Percentiles rank a stretch among this genome's conserved stretches.
phyloP scores from a whole-genome alignment of 352 stramenopile species.

The Phytophthora sansomeana region DNA sequence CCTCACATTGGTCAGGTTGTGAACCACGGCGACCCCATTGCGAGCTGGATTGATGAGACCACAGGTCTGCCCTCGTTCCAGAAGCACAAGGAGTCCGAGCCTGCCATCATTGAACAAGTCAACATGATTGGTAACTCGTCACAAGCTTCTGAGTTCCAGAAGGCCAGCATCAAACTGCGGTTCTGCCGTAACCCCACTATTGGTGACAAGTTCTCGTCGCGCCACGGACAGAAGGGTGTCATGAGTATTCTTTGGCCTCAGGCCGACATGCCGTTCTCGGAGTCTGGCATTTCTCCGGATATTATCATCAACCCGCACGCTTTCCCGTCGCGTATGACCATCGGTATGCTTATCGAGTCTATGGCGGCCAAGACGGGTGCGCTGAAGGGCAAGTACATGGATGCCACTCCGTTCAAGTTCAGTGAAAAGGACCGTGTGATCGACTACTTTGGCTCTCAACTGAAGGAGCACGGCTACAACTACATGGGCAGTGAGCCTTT shows the following conservation, averaged over 20 bases:
- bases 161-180: constrained; percentile 96
- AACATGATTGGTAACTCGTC: constrained; percentile 82
- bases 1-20: constrained; percentile 96
- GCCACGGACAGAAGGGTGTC: constrained; percentile 99
- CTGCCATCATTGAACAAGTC: constrained; percentile 97
- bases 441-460: constrained; percentile 99
- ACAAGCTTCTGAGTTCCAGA: constrained; percentile 81
- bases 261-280: constrained; percentile 99
- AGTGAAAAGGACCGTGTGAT: constrained; percentile 98
- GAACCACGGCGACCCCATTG: constrained; percentile 96
- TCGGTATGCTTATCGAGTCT: constrained; percentile 96
- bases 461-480: constrained; percentile 96
- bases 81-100: constrained; percentile 99
- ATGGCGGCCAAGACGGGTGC: constrained; percentile 99
- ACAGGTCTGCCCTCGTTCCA: constrained; percentile 91
- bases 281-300: constrained; percentile 98
- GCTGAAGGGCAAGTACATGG: constrained; percentile 97
- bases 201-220: constrained; percentile 99
- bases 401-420: constrained; percentile 99
- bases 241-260: constrained; percentile 99
- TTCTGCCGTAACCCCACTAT: constrained; percentile 99
- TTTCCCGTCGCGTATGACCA: constrained; percentile 99
- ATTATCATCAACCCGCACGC: constrained; percentile 99
- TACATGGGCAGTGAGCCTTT: constrained; percentile 99
- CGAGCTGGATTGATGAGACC: constrained; percentile 96